Base-by-base conservation (phyloP, 352 stramenopile species). In the Aphanomyces astaci region DNA sequence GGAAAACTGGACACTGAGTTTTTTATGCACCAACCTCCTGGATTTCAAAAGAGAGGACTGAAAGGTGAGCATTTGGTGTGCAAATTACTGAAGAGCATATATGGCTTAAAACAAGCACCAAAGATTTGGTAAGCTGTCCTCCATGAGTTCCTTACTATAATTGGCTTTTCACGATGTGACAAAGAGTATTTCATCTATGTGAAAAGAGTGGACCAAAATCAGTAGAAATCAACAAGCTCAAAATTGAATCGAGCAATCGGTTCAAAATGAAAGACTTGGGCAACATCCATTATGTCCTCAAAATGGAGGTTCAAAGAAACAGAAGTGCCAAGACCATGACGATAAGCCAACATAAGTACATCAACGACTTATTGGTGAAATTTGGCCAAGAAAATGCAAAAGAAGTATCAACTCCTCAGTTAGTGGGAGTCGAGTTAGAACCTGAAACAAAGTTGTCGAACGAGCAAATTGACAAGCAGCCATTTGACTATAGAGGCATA, bases 251-350 rank as follows among this genome's bases (percentile, higher is more conserved):
- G 19, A 73, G 63, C 48, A 64, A 22, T 33, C 43, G 60, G 17
- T 76, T 78, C 49, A 75, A 78, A 66, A 76, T 78, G 67, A 75
- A 78, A 22, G 73, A 74, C n/a, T n/a, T n/a, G n/a, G n/a, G n/a
- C n/a, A n/a, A n/a, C n/a, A n/a, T n/a, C n/a, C n/a, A n/a, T n/a
- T 63, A 78, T 32, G 68, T 74, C 22, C 71, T 78, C 5, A 78
- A 70, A 45, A n/a, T 45, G 30, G 22, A 60, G 25, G 52, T 60
- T 40, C 25, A 40, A 32, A 31, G 52, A 15, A 28, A 60, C 36
- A 10, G 13, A 32, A 32, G 11, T n/a, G 24, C n/a, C 15, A 60
- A 60, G 24, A 39, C 30, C 10, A 17, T 60, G 27, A 39, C 25
- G 10, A 24, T 43, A 15, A 68, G 46, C 40, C 63, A 24, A 33